These are phyloP conservation scores for Boehmeria nivea DNA, from an alignment of 306 rosid species.

Conservation along the genomic window DNA sequence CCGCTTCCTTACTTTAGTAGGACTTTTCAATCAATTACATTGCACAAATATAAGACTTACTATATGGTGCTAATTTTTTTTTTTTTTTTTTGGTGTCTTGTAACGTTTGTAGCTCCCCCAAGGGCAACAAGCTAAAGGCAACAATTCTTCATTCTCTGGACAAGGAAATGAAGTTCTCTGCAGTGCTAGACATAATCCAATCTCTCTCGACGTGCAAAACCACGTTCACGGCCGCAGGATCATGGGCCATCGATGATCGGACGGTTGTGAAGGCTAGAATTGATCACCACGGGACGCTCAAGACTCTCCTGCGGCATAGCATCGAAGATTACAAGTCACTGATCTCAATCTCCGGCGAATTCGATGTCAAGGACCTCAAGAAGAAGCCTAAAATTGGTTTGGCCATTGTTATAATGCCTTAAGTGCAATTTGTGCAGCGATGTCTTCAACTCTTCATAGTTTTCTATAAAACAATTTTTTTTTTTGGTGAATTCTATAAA, in stretches of 20 bases:
- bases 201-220: neutral
- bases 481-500: no score
- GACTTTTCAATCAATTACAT: neutral
- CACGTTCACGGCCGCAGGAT: slow-evolving; percentile 2
- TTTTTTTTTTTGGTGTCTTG: neutral
- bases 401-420: slow-evolving; percentile 1
- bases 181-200: slow-evolving; percentile 1
- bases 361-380: neutral
- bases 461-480: no score
- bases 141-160: neutral
- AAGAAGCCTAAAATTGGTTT: slow-evolving; percentile 10
- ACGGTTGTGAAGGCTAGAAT: slow-evolving; percentile 11
- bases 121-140: neutral
- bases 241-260: neutral
- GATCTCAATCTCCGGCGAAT: slow-evolving; percentile 2
- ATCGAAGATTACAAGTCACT: neutral
- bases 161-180: neutral
- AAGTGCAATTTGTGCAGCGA: no score
- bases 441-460: no score
- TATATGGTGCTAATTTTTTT: neutral
- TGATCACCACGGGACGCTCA: neutral
- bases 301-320: neutral
- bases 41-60: no score
- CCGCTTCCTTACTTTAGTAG: no score
- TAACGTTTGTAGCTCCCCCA: neutral